Evolutionary conservation across 768 basidiomycete genomes (phyloP).

Genomic region (Termitomyces sp.): DNA sequence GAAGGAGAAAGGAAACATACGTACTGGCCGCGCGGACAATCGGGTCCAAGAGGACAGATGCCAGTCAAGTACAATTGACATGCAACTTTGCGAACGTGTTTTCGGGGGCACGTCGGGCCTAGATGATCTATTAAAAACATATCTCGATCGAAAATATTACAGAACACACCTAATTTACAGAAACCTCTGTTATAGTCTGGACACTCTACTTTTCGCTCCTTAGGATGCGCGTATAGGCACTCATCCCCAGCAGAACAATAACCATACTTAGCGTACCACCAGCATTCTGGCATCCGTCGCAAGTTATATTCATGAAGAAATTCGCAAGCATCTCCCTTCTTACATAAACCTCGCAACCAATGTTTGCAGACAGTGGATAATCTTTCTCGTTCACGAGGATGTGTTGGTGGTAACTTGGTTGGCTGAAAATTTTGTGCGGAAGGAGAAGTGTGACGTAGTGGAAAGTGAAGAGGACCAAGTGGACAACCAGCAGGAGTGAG

Average conservation of each 20-base stretch:
- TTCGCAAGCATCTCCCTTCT: constrained; percentile 97
- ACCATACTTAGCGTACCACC: constrained; percentile 98
- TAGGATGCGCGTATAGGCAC: constrained; percentile 94
- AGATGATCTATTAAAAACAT: constrained; percentile 4
- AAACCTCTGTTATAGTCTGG: constrained; percentile 96
- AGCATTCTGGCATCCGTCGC: constrained; percentile 96
- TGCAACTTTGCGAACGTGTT: constrained; percentile 87
- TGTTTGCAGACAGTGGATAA: constrained; percentile 96
- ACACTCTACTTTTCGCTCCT: constrained; percentile 87
- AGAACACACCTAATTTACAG: constrained; percentile 79
- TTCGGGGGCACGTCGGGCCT: constrained; percentile 87
- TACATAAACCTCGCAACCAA: constrained; percentile 96
- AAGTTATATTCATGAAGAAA: constrained; percentile 99
- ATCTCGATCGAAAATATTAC: background rate
- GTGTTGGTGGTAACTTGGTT: constrained; percentile 73
- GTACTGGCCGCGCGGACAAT: constrained; percentile 87
- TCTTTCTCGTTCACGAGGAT: constrained; percentile 79
- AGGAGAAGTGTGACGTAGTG: constrained; percentile 86
- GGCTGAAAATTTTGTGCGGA: constrained; percentile 88
- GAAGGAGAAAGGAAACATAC: constrained; percentile 26
- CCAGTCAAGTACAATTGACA: constrained; percentile 91
- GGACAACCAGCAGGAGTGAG: constrained; percentile 84
- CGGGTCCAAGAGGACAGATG: constrained; percentile 86
- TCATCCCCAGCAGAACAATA: constrained; percentile 97
- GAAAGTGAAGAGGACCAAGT: constrained; percentile 87